These are phyloP conservation scores for Conidiobolus coronatus DNA, from an alignment of 371 early-diverging fungal species.

Conservation along the genomic window DNA sequence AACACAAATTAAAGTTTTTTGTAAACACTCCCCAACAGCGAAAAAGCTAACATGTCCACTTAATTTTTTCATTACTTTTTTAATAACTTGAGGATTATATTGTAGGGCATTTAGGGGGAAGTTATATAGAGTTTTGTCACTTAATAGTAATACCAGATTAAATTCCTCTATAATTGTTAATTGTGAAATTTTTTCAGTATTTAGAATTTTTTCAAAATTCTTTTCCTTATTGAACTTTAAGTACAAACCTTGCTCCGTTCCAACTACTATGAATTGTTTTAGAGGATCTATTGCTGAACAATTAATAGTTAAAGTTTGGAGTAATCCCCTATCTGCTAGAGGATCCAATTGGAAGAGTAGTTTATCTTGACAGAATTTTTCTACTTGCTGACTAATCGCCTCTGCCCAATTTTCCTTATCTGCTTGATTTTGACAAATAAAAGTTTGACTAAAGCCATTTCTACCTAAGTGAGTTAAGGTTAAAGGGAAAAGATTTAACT, in stretches of 20 bases:
- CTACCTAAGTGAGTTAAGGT: slow-evolving; percentile 54
- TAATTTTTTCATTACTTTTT: slow-evolving; percentile 29
- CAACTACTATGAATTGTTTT: slow-evolving; percentile 25
- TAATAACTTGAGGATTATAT: slow-evolving; percentile 16
- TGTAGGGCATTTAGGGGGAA: slow-evolving; percentile 44
- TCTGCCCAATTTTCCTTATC: too few relatives aligned
- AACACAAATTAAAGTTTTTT: slow-evolving; percentile 43
- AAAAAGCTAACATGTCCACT: slow-evolving; percentile 57
- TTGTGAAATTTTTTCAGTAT: slow-evolving; percentile 61
- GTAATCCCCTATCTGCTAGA: too few relatives aligned
- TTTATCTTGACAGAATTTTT: too few relatives aligned
- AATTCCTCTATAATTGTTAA: slow-evolving; percentile 52
- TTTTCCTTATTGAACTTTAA: slow-evolving; percentile 8
- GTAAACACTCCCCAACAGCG: slow-evolving; percentile 47
- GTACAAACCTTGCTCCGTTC: slow-evolving; percentile 67
- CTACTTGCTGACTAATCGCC: too few relatives aligned
- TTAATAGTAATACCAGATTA: slow-evolving; percentile 47
- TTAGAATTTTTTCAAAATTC: slow-evolving; percentile 24
- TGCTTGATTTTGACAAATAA: too few relatives aligned
- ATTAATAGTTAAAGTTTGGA: too few relatives aligned
- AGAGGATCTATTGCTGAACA: too few relatives aligned
- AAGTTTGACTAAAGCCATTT: too few relatives aligned
- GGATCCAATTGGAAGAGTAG: too few relatives aligned
- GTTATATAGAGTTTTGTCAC: slow-evolving; percentile 52
- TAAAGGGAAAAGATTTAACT: slow-evolving; percentile 25